Evolutionary conservation across 305 asterid genomes (phyloP).

Genomic region (Plantago coronopus): DNA sequence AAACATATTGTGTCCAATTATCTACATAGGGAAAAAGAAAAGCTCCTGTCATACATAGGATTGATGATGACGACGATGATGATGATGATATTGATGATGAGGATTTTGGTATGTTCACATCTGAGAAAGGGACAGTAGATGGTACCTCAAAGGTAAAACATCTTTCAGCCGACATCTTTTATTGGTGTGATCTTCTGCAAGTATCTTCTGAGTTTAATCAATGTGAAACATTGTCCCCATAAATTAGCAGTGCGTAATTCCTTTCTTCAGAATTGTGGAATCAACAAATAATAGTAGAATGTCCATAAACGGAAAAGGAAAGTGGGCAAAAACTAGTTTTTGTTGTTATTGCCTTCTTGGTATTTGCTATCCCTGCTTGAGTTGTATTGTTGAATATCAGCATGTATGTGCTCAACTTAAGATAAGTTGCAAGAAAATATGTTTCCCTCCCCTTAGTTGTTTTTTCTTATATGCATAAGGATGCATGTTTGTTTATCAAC

Average conservation of each 20-base stretch:
- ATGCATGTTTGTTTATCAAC: neutral
- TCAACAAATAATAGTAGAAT: no score
- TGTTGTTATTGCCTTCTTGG: neutral
- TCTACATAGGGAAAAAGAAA: slow-evolving; percentile 44
- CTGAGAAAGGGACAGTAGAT: slow-evolving; percentile 29
- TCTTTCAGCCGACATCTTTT: slow-evolving; percentile 4
- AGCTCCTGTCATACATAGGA: slow-evolving; percentile 37
- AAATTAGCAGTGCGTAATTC: neutral
- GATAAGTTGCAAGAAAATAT: no score
- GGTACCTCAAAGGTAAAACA: slow-evolving; percentile 38
- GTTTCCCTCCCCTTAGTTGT: no score
- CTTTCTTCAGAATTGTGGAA: no score
- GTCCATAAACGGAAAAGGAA: no score
- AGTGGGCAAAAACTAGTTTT: neutral
- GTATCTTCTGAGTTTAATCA: no score
- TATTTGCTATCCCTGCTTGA: neutral
- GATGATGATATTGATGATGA: slow-evolving; percentile 38
- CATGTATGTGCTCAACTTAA: neutral
- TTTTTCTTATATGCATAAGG: no score
- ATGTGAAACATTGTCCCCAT: slow-evolving; percentile 2
- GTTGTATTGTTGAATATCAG: neutral
- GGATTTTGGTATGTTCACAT: slow-evolving; percentile 24
- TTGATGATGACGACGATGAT: slow-evolving; percentile 53
- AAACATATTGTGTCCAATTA: neutral
- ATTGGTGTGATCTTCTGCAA: slow-evolving; percentile 1